These are phyloP conservation scores for Novakomyces olei DNA, from an alignment of 805 yeast genomes.

Conservation along the genomic window DNA sequence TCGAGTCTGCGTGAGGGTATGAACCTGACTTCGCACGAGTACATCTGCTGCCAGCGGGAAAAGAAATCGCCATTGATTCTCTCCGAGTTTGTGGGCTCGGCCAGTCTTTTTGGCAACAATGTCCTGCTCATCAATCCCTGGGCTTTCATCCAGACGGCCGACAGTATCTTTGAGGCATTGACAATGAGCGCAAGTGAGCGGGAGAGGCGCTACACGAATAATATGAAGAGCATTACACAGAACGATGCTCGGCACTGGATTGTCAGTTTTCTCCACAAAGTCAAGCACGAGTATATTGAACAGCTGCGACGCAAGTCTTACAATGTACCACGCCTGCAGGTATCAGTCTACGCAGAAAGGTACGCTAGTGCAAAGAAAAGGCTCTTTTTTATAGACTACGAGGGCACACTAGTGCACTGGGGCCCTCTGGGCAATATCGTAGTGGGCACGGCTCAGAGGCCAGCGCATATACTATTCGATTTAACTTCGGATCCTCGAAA, in stretches of 20 bases:
- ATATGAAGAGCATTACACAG: conserved; percentile 34
- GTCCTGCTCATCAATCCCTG: conserved; percentile 71
- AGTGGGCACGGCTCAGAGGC: conserved; percentile 24
- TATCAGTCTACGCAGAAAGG: conserved; percentile 17
- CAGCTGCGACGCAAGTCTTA: conserved; percentile 22
- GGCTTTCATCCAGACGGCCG: conserved; percentile 48
- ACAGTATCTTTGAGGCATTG: conserved; percentile 40
- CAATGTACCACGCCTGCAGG: conserved; percentile 16
- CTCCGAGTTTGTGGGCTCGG: conserved; percentile 90
- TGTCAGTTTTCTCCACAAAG: conserved; percentile 27
- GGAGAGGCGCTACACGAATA: conserved; percentile 34
- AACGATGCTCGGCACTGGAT: conserved; percentile 69
- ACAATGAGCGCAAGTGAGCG: conserved; percentile 42
- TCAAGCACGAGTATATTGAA: conserved; percentile 30
- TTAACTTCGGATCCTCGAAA: conserved; percentile 36
- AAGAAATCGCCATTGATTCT: conserved; percentile 49
- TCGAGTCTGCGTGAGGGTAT: conserved; percentile 90
- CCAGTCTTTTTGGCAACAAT: conserved; percentile 48
- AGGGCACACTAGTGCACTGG: conserved; percentile 15
- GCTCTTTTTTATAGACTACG: conserved; percentile 32
- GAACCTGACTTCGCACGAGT: conserved; percentile 92
- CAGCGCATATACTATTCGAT: conserved; percentile 34
- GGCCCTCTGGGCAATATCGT: conserved; percentile 5
- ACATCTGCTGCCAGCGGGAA: conserved; percentile 40
- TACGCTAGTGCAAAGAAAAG: conserved; percentile 18